Conservation (phyloP, 768 basidiomycete species). For the Mycena floridula region DNA sequence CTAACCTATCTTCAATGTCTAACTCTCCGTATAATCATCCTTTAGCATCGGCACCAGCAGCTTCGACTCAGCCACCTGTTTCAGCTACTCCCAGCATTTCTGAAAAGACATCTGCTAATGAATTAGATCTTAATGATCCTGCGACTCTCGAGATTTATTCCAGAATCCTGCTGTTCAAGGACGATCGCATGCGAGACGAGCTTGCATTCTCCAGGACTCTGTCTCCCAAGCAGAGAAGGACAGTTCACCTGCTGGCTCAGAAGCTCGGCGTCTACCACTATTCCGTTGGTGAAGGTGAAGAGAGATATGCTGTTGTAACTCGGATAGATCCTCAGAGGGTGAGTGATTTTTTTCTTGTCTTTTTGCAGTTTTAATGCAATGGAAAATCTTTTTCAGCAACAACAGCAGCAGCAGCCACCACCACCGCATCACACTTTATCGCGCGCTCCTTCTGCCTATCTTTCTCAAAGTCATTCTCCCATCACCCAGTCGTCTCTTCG, state of each 20-base stretch:
- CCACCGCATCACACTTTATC: conserved; percentile 58
- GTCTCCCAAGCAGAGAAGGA: conserved; percentile 77
- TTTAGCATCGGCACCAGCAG: conserved; percentile 45
- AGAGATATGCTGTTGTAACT: conserved; percentile 90
- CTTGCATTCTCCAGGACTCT: conserved; percentile 92
- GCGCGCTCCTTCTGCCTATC: conserved; percentile 77
- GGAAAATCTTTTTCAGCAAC: too few relatives aligned
- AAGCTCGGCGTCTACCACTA: conserved; percentile 95
- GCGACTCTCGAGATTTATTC: conserved; percentile 97
- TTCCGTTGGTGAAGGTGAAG: conserved; percentile 88
- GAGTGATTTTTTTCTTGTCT: conserved; percentile 22
- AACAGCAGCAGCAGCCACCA: conserved; percentile 34
- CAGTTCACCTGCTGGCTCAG: conserved; percentile 94
- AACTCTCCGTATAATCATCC: conserved; percentile 36
- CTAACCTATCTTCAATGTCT: conserved; percentile 42
- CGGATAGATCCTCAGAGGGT: conserved; percentile 82
- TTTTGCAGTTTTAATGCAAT: conserved; percentile 11
- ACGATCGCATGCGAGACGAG: conserved; percentile 95
- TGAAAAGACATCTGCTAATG: conserved; percentile 56
- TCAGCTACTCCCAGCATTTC: conserved; percentile 58
- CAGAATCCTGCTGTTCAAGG: conserved; percentile 93
- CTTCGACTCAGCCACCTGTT: conserved; percentile 46
- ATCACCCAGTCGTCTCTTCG: conserved; percentile 54
- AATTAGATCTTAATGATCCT: conserved; percentile 94
- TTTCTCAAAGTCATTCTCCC: conserved; percentile 43